These are phyloP conservation scores for Hygrophoropsis aurantiaca DNA, from an alignment of 768 basidiomycete species.

Conservation along the genomic window DNA sequence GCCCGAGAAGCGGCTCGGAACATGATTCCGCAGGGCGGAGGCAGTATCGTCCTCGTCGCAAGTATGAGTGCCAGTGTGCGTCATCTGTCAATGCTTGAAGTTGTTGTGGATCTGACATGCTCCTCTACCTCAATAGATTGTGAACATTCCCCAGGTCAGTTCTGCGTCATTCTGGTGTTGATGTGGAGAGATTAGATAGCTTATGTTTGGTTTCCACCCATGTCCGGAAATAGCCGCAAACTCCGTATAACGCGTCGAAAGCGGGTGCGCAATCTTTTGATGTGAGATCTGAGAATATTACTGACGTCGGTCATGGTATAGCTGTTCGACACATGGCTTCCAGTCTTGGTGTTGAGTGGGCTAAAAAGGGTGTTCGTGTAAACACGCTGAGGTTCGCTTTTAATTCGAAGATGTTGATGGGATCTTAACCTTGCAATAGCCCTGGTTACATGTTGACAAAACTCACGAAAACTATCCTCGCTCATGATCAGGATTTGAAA, in stretches of 20 bases:
- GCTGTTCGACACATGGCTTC: constrained; percentile 94
- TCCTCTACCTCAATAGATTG: constrained; percentile 49
- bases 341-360: constrained; percentile 95
- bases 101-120: constrained; percentile 14
- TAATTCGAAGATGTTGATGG: neutral
- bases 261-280: constrained; percentile 52
- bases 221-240: constrained; percentile 60
- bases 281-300: constrained; percentile 1
- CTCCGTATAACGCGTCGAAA: constrained; percentile 95
- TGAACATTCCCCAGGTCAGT: constrained; percentile 83
- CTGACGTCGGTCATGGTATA: constrained; percentile 23
- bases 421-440: constrained; percentile 36
- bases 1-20: constrained; percentile 90
- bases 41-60: constrained; percentile 82
- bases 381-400: constrained; percentile 66
- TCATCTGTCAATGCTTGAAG: constrained; percentile 7
- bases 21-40: constrained; percentile 82
- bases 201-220: neutral
- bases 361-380: constrained; percentile 82
- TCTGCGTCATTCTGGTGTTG: neutral
- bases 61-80: constrained; percentile 90
- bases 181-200: neutral
- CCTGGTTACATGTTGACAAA: constrained; percentile 96
- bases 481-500: constrained; percentile 73
- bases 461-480: constrained; percentile 80